phyloP scores from a whole-genome alignment of 2,329 filamentous ascomycete genomes.

The Emmonsiellopsis sp. region DNA sequence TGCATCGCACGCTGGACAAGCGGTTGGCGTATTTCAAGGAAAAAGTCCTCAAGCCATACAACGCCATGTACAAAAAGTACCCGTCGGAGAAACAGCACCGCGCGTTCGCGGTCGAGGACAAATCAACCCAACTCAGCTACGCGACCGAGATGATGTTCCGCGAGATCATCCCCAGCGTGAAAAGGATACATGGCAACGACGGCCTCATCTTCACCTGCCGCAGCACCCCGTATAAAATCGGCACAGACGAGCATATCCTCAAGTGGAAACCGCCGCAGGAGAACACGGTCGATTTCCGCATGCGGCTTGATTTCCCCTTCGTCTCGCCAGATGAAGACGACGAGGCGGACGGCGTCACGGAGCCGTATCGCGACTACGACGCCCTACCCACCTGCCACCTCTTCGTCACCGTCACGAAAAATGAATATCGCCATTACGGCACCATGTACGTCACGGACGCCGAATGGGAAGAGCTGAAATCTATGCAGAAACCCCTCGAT shows the following conservation, averaged over 20 bases:
- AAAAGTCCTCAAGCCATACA: conserved; percentile 68
- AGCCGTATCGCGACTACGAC: conserved; percentile 68
- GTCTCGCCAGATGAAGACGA: conserved; percentile 58
- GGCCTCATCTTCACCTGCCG: conserved; percentile 97
- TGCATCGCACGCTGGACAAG: conserved; percentile 75
- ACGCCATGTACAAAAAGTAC: conserved; percentile 61
- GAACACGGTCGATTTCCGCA: conserved; percentile 87
- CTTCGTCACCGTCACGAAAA: conserved; percentile 56
- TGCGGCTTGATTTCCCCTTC: conserved; percentile 65
- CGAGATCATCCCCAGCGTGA: conserved; percentile 69
- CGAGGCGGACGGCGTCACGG: conserved; percentile 53
- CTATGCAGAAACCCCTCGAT: conserved; percentile 63
- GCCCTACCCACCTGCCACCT: conserved; percentile 65
- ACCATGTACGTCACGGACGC: conserved; percentile 59
- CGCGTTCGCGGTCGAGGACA: conserved; percentile 76
- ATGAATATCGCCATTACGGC: conserved; percentile 56
- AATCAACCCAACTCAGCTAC: conserved; percentile 82
- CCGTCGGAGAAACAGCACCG: conserved; percentile 61
- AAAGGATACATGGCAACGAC: conserved; percentile 73
- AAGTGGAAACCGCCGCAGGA: conserved; percentile 97
- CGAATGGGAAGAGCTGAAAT: conserved; percentile 80
- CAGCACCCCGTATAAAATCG: conserved; percentile 73
- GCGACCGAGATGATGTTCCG: conserved; percentile 87
- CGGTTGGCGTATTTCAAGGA: conserved; percentile 78
- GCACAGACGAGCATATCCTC: conserved; percentile 85